phyloP scores from a whole-genome alignment of 768 basidiomycete genomes.

The Strobilomyces confusus region DNA sequence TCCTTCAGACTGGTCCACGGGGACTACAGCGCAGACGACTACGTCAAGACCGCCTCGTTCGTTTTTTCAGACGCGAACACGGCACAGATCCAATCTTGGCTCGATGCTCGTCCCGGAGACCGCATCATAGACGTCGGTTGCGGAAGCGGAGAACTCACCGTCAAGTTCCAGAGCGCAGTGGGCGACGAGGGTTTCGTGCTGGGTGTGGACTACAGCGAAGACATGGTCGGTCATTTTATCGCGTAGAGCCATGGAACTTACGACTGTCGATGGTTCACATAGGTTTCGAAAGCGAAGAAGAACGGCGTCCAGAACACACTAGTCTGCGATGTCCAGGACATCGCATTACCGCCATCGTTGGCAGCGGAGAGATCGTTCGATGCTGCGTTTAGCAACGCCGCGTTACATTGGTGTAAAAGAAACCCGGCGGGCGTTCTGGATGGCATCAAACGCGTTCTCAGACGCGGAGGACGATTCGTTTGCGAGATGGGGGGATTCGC shows the following conservation, averaged over 20 bases:
- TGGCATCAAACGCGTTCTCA: slow-evolving; percentile 39
- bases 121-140: slow-evolving; percentile 75
- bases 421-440: slow-evolving; percentile 63
- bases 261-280: neutral
- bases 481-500: slow-evolving; percentile 77
- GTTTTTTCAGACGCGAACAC: slow-evolving; percentile 51
- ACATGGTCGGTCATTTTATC: slow-evolving; percentile 54
- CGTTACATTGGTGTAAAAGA: slow-evolving; percentile 77
- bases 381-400: slow-evolving; percentile 76
- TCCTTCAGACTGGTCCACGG: neutral
- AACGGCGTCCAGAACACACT: slow-evolving; percentile 37
- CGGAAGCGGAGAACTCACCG: slow-evolving; percentile 76
- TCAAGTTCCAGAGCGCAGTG: slow-evolving; percentile 53
- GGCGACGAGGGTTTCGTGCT: slow-evolving; percentile 50
- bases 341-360: slow-evolving; percentile 1
- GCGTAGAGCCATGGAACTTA: neutral
- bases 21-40: slow-evolving; percentile 58
- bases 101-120: slow-evolving; percentile 22
- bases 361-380: slow-evolving; percentile 48
- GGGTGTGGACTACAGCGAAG: slow-evolving; percentile 56
- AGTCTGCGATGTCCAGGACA: slow-evolving; percentile 50
- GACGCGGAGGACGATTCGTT: slow-evolving; percentile 62
- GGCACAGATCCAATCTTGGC: too few species aligned
- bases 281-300: slow-evolving; percentile 52
- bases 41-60: slow-evolving; percentile 63